These are phyloP conservation scores for Penicillium argentinense DNA, from an alignment of 495 filamentous ascomycete genomes.

Conservation along the genomic window DNA sequence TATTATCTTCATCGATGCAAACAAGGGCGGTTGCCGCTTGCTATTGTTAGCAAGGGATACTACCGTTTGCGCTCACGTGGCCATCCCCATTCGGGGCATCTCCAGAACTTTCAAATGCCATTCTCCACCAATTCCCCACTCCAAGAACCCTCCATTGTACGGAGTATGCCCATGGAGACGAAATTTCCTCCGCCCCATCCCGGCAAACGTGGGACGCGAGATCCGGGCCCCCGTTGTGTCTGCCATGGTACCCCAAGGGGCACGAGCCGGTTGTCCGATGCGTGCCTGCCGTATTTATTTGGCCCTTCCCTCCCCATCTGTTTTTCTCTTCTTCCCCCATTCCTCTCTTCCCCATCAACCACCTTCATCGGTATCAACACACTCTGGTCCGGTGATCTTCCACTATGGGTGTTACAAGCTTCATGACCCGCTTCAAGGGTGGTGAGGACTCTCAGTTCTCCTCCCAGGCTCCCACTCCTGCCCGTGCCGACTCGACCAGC, in stretches of 20 bases:
- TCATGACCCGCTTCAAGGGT: constrained; percentile 37
- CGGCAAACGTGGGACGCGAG: constrained; percentile 30
- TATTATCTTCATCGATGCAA: too few relatives aligned
- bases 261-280: constrained; percentile 24
- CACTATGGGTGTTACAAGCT: constrained; percentile 40
- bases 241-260: constrained; percentile 38
- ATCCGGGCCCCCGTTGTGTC: constrained; percentile 40
- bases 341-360: constrained; percentile 7
- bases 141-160: constrained; percentile 20
- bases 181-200: constrained; percentile 30
- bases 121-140: constrained; percentile 28
- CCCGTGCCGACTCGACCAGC: constrained; percentile 34
- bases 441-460: constrained; percentile 31
- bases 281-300: constrained; percentile 23
- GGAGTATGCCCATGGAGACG: constrained; percentile 24
- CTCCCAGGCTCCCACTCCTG: constrained; percentile 39
- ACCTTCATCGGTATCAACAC: constrained; percentile 1
- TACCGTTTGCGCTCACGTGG: constrained; percentile 20
- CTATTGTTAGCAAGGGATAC: neutral
- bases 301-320: constrained; percentile 6
- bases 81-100: constrained; percentile 6
- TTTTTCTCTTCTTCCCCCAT: constrained; percentile 10
- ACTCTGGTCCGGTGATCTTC: constrained; percentile 6
- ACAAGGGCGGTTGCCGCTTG: too few relatives aligned
- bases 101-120: constrained; percentile 1